Conservation (phyloP, 805 yeast species). For the Candida orba region DNA sequence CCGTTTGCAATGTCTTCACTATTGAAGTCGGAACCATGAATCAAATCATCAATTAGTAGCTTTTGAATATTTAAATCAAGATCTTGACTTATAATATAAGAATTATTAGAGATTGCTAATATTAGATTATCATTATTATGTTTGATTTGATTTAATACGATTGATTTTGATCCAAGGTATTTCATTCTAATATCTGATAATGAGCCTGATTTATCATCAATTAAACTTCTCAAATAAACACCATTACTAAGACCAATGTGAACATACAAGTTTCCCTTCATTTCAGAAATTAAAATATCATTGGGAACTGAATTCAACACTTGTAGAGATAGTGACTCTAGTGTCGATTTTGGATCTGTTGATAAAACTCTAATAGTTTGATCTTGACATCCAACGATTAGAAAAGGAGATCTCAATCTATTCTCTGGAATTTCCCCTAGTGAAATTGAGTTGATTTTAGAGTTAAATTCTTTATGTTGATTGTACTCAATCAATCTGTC, state of each 20-base stretch:
- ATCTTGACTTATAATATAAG: conserved; percentile 28
- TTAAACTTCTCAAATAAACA: conserved; percentile 54
- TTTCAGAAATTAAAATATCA: conserved; percentile 25
- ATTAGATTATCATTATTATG: conserved; percentile 18
- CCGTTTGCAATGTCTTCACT: conserved; percentile 62
- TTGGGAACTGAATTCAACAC: conserved; percentile 48
- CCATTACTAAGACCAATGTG: conserved; percentile 87
- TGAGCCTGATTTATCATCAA: conserved; percentile 56
- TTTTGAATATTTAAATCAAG: conserved; percentile 24
- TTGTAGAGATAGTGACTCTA: conserved; percentile 59
- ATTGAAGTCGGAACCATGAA: conserved; percentile 44
- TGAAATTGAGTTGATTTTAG: conserved; percentile 39
- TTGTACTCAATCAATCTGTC: conserved; percentile 68
- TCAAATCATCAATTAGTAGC: conserved; percentile 26
- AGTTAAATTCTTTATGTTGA: conserved; percentile 46
- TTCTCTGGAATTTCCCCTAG: conserved; percentile 44
- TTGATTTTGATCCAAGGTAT: conserved; percentile 66
- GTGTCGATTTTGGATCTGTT: conserved; percentile 47
- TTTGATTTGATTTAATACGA: conserved; percentile 31
- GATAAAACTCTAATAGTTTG: conserved; percentile 63
- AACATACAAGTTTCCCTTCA: conserved; percentile 29
- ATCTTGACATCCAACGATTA: conserved; percentile 70
- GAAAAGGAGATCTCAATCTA: conserved; percentile 42
- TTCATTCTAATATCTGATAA: conserved; percentile 57
- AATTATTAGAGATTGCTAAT: conserved; percentile 25